phyloP scores from a whole-genome alignment of 2,329 filamentous ascomycete genomes.

The Colletotrichum musicola region DNA sequence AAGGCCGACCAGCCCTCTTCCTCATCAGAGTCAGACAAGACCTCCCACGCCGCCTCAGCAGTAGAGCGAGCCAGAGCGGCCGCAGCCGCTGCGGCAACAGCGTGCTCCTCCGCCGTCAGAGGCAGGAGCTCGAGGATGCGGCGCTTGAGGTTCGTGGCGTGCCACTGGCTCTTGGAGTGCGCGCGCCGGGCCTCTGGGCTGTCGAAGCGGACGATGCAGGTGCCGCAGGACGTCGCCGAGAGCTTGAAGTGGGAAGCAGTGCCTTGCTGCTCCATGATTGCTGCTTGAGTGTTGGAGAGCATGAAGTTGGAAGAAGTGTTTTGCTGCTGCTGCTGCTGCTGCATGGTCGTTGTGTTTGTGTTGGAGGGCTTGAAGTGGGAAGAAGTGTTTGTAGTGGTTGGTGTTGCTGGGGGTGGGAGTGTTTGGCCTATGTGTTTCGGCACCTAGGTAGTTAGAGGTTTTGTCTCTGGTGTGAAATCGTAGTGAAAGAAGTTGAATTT shows the following conservation, averaged over 20 bases:
- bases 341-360: too few relatives aligned
- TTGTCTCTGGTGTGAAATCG: too few relatives aligned
- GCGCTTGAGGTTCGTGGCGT: constrained; percentile 35
- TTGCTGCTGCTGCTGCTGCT: too few relatives aligned
- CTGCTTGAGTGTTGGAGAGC: neutral
- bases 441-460: neutral
- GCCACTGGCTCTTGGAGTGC: constrained; percentile 36
- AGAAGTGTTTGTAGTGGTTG: too few relatives aligned
- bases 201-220: constrained; percentile 32
- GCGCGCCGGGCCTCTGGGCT: constrained; percentile 24
- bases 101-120: constrained; percentile 25
- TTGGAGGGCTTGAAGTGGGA: too few relatives aligned
- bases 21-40: too few relatives aligned
- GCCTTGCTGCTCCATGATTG: constrained; percentile 9
- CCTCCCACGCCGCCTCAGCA: too few relatives aligned
- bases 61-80: neutral
- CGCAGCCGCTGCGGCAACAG: neutral
- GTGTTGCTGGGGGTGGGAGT: neutral
- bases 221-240: constrained; percentile 28
- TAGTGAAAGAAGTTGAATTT: neutral
- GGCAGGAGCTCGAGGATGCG: constrained; percentile 27
- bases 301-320: too few relatives aligned
- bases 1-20: too few relatives aligned
- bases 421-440: neutral
- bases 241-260: constrained; percentile 34